Evolutionary conservation across 768 basidiomycete genomes (phyloP).

Genomic region (Tulasnella sp.): DNA sequence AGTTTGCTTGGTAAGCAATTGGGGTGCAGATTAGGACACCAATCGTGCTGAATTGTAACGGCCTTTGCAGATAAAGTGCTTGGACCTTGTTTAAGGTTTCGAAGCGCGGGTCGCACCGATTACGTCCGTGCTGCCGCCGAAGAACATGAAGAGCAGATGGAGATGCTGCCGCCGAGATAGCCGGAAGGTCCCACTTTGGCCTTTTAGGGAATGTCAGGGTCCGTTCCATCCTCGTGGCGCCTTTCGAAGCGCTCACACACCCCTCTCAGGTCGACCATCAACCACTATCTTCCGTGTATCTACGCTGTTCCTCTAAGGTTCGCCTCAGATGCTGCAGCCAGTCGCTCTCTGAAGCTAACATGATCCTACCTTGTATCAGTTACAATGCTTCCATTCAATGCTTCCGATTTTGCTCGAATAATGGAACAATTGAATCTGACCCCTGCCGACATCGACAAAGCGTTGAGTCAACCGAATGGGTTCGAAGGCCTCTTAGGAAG

Average conservation of each 20-base stretch:
- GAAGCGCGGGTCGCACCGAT: constrained; percentile 18
- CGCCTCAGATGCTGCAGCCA: not conserved
- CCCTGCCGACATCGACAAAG: not conserved
- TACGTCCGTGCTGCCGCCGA: constrained; percentile 43
- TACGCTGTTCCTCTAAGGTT: not conserved
- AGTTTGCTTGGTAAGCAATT: constrained; percentile 7
- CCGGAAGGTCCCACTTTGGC: not conserved
- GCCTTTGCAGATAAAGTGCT: not conserved
- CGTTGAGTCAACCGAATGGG: constrained; percentile 1
- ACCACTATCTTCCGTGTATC: not conserved
- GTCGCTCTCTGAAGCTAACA: not conserved
- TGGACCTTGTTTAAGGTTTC: constrained; percentile 46
- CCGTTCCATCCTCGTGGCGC: not conserved
- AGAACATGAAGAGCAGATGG: constrained; percentile 66
- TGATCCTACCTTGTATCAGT: not conserved
- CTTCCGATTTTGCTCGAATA: not conserved
- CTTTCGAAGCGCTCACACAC: not conserved
- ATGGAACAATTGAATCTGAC: constrained; percentile 9
- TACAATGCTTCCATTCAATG: not conserved
- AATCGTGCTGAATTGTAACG: not conserved
- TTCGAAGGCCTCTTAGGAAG: not conserved
- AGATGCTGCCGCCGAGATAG: constrained; percentile 49
- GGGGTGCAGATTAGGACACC: not conserved
- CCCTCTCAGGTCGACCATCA: not conserved
- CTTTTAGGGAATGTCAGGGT: constrained; percentile 7